Evolutionary conservation across 2,329 filamentous ascomycete species (phyloP), one percentile per base, ranked within the genome.

Genomic region (Daldinia sp.): DNA sequence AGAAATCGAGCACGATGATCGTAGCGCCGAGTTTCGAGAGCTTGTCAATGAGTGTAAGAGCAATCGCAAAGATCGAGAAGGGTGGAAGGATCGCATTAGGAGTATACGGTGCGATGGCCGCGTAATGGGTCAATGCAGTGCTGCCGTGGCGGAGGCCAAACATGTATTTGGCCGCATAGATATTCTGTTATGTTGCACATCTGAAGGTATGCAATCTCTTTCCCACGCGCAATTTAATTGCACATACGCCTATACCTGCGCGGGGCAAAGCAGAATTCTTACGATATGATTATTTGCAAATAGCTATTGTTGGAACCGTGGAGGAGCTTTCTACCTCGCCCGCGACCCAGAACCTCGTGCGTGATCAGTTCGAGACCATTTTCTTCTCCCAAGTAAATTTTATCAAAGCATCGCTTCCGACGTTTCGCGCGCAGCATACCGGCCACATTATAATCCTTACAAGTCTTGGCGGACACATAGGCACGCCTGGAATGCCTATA

Each of bases 351-450:
- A 93, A 91, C 65, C 87, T 98, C 18, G 91, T 97, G 39, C 89
- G 92, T 68, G 93, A 97, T 76, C 95, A 98, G 79, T 98, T 98
- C 78, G 95, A 98, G 79, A 90, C 90, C 70, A 93, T 97, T 75
- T 98, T 97, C 84, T 98, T 98, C 80, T 93, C 93, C 0, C 94
- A 97, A 65, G 91, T 98, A 79, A 98, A 98, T 81, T 93, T 97
- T 78, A 97, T 98, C 83, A 97, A 96, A 79, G 92, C 94, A 13
- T 86, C 90, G 1, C 85, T 99, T 23, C 94, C 95, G 0, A 86
- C 90, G 61, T 90, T 98, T 79, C 88, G 96, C 48, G 85, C 86
- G 67, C 92, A 94, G 76, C 90, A 91, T 74, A 94, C 91, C 7
- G 96, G 96, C 0, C 96, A 99, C 79, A 91, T 98, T 70, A 91